A percentile compares a stretch with the other conserved stretches of the same genome.
phyloP scores from a whole-genome alignment of 23 red algal genomes.

The Gracilaria vermiculophylla region DNA sequence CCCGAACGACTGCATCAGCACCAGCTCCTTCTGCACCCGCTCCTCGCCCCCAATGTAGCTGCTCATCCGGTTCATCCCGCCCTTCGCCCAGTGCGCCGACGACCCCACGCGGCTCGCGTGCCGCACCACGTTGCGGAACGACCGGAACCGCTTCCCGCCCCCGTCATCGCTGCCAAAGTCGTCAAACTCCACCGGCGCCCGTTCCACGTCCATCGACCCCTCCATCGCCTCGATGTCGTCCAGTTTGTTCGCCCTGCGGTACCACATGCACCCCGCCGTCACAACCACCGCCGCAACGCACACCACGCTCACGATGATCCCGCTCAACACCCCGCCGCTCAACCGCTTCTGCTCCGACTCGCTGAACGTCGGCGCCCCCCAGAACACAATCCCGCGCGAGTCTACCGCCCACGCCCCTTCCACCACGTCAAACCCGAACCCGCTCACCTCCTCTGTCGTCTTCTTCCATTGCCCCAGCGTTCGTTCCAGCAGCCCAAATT shows the following conservation, averaged over 20 bases:
- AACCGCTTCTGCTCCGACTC: neutral
- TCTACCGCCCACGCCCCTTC: slow-evolving; percentile 56
- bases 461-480: neutral
- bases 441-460: slow-evolving; percentile 22
- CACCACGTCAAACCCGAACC: slow-evolving; percentile 12
- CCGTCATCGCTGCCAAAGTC: slow-evolving; percentile 40
- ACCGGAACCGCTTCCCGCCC: neutral
- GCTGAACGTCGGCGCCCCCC: slow-evolving; percentile 45
- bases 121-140: slow-evolving; percentile 61
- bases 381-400: slow-evolving; percentile 40
- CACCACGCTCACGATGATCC: slow-evolving; percentile 6
- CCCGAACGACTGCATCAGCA: slow-evolving; percentile 61
- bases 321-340: slow-evolving; percentile 10
- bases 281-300: neutral
- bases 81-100: neutral
- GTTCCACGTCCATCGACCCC: slow-evolving; percentile 60
- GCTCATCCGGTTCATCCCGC: slow-evolving; percentile 44
- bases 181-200: slow-evolving; percentile 44
- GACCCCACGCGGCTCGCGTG: neutral
- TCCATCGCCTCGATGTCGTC: slow-evolving; percentile 75
- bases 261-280: slow-evolving; percentile 19
- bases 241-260: neutral
- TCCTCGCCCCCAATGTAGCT: slow-evolving; percentile 57
- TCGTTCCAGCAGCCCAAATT: slow-evolving; percentile 18
- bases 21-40: slow-evolving; percentile 21